A percentile compares a stretch with the other conserved stretches of the same genome.
phyloP scores from a whole-genome alignment of 2,329 filamentous ascomycete genomes.

The Geoglossum cookeanum region DNA sequence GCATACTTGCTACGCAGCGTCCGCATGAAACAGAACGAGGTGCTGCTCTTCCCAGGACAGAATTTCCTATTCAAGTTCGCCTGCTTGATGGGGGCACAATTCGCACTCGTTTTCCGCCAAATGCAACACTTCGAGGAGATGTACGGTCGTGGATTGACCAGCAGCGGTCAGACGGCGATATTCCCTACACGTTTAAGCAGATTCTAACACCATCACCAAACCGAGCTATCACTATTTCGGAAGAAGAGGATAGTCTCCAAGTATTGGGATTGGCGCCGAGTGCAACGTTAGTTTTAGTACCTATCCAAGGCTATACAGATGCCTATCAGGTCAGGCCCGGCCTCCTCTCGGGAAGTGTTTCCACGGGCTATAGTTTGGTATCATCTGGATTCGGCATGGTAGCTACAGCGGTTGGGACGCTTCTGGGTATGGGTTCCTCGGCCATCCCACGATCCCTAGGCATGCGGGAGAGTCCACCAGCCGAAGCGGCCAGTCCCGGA shows the following conservation, averaged over 20 bases:
- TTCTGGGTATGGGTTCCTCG: conserved; percentile 23
- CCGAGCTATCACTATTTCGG: conserved; percentile 50
- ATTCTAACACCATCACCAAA: conserved; percentile 64
- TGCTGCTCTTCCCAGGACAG: conserved; percentile 9
- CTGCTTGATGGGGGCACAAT: conserved; percentile 72
- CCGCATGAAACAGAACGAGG: neutral
- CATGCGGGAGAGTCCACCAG: neutral
- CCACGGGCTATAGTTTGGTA: conserved; percentile 19
- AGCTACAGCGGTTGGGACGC: conserved; percentile 22
- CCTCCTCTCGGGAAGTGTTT: conserved; percentile 21
- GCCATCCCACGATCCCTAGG: conserved; percentile 5
- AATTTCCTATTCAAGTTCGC: conserved; percentile 54
- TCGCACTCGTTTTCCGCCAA: conserved; percentile 48
- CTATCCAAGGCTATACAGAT: conserved; percentile 40
- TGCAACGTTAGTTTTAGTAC: conserved; percentile 66
- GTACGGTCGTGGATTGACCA: conserved; percentile 64
- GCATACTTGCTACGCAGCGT: neutral
- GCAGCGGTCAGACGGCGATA: conserved; percentile 33
- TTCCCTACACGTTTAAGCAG: conserved; percentile 68
- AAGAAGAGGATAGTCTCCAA: conserved; percentile 49
- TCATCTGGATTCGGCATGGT: conserved; percentile 19
- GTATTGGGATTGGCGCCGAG: conserved; percentile 59
- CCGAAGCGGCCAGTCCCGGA: neutral
- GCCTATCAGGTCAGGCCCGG: conserved; percentile 30
- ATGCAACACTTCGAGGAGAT: conserved; percentile 39